phyloP scores from a whole-genome alignment of 495 filamentous ascomycete species.

The Trichoderma asperelloides region DNA sequence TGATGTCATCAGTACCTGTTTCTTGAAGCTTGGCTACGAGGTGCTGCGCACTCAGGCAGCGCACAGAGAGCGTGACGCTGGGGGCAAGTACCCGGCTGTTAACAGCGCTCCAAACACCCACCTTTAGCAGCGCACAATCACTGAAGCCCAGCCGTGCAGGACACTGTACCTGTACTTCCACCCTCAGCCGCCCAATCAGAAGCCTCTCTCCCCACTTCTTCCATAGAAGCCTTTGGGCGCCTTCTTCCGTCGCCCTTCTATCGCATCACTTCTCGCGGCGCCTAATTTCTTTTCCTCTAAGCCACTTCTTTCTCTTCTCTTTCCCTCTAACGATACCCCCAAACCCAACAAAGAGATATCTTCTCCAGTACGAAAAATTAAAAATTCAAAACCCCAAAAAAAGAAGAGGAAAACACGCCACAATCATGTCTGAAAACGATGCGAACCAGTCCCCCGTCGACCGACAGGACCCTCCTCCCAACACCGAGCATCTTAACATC shows the following conservation, averaged over 20 bases:
- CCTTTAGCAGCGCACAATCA: background rate
- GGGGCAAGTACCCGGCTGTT: background rate
- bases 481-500: slow-evolving; percentile 89
- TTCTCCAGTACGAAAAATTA: background rate
- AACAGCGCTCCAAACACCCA: no score
- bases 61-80: background rate
- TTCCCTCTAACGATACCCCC: background rate
- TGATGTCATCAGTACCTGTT: background rate
- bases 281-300: background rate
- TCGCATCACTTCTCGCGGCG: slow-evolving; percentile 7
- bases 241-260: slow-evolving; percentile 8
- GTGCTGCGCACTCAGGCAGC: no score
- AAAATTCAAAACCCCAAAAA: background rate
- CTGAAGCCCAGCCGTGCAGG: background rate
- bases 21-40: no score
- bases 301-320: background rate
- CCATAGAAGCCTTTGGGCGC: background rate
- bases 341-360: background rate
- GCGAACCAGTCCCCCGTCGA: slow-evolving; percentile 52
- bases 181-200: slow-evolving; percentile 15
- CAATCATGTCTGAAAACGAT: slow-evolving; percentile 47
- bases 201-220: slow-evolving; percentile 10
- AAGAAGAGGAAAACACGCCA: background rate
- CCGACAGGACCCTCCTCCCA: slow-evolving; percentile 24
- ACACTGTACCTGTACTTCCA: background rate